Conservation (phyloP, 495 filamentous ascomycete genomes). For the Talaromyces proteolyticus region DNA sequence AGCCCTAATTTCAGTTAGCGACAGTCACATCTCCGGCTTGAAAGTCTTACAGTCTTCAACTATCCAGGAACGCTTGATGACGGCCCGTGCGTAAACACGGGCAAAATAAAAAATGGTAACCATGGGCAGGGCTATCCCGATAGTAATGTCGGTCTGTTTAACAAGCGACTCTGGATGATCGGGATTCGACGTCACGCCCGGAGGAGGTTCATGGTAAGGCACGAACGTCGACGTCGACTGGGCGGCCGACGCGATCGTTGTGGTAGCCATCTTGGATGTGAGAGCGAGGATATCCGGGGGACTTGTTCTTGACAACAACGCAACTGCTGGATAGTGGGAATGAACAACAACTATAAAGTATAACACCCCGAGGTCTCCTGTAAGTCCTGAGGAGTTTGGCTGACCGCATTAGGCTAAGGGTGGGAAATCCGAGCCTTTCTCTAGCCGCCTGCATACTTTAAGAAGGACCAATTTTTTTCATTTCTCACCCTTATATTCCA, state of each 20-base stretch:
- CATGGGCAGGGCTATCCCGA: conserved; percentile 11
- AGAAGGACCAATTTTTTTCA: too few relatives aligned
- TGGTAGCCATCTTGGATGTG: conserved; percentile 2
- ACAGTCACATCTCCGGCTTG: neutral
- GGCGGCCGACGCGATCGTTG: neutral
- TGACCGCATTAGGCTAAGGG: too few relatives aligned
- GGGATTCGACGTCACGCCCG: conserved; percentile 15
- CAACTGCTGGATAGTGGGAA: neutral
- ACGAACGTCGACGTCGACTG: conserved; percentile 3
- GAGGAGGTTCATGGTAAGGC: conserved; percentile 11
- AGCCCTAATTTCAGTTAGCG: conserved; percentile 3
- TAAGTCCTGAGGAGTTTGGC: too few relatives aligned
- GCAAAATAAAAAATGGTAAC: conserved; percentile 12
- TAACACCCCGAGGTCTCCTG: too few relatives aligned
- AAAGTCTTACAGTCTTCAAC: conserved; percentile 17
- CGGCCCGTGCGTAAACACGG: conserved; percentile 8
- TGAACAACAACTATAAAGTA: neutral
- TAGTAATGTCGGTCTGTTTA: conserved; percentile 11
- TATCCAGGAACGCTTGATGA: conserved; percentile 12
- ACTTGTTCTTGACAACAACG: too few relatives aligned
- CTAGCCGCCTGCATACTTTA: too few relatives aligned
- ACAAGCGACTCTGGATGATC: conserved; percentile 6
- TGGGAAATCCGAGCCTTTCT: too few relatives aligned
- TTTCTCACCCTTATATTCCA: too few relatives aligned
- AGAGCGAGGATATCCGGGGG: too few relatives aligned